These are phyloP conservation scores for Daldinia decipiens DNA, from an alignment of 495 filamentous ascomycete species.

Conservation along the genomic window DNA sequence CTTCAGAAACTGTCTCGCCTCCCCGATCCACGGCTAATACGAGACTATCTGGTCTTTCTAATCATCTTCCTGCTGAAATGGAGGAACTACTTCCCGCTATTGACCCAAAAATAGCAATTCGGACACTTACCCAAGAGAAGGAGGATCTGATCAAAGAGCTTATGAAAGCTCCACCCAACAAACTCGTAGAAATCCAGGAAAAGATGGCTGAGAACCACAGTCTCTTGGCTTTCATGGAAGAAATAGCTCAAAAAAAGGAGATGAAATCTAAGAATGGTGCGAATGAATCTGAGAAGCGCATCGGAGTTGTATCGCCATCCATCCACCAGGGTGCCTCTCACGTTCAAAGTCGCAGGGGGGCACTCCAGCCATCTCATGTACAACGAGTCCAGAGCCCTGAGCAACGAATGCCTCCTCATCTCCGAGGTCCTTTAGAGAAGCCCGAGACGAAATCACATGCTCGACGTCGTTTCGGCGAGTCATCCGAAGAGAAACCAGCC, in stretches of 20 bases:
- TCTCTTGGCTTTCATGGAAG: background rate
- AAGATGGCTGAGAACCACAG: background rate
- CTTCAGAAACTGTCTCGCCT: background rate
- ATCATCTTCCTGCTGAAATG: background rate
- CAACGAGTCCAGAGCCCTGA: background rate
- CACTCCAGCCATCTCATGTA: background rate
- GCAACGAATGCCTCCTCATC: slow-evolving; percentile 2
- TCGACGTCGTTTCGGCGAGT: background rate
- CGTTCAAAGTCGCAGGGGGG: background rate
- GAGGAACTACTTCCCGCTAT: background rate
- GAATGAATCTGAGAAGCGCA: background rate
- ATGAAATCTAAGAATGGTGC: background rate
- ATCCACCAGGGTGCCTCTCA: background rate
- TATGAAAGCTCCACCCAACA: background rate
- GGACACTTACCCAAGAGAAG: background rate
- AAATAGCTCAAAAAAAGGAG: background rate
- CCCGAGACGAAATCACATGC: background rate
- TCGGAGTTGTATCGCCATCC: background rate
- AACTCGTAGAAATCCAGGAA: background rate
- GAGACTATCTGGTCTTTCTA: background rate
- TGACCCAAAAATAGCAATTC: background rate
- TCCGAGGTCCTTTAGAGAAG: background rate
- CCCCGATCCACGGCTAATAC: background rate
- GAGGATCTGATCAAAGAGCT: background rate
- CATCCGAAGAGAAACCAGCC: background rate